Evolutionary conservation across 148 eudicot genomes (phyloP).

Genomic region (Rhododendron molle): DNA sequence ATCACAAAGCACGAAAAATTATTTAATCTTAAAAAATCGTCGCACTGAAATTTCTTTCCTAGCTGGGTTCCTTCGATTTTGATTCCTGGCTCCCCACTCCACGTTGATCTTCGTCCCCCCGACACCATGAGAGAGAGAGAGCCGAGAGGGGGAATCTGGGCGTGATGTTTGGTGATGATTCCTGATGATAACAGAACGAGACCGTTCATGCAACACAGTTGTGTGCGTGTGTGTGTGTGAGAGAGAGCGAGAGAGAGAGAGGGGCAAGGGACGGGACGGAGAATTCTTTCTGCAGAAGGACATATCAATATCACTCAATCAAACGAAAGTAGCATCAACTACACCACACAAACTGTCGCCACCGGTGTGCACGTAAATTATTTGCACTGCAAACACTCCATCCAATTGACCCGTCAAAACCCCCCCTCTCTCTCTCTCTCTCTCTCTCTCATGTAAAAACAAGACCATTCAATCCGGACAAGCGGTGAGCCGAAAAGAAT

Average conservation of each 20-base stretch:
- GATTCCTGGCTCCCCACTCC: too few species aligned
- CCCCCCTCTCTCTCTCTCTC: neutral
- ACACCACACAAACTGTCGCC: neutral
- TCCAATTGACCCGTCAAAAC: neutral
- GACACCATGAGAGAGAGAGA: neutral
- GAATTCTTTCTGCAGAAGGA: neutral
- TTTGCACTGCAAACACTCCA: neutral
- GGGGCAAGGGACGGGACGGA: neutral
- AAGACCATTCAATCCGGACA: neutral
- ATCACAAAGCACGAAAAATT: too few species aligned
- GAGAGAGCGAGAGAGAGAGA: neutral
- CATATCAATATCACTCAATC: constrained; percentile 7
- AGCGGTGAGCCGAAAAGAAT: too few species aligned
- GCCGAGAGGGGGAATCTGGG: neutral
- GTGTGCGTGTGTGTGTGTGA: too few species aligned
- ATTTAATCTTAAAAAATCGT: too few species aligned
- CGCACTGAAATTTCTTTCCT: too few species aligned
- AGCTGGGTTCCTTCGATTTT: too few species aligned
- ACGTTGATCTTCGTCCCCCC: too few species aligned
- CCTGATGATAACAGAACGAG: neutral
- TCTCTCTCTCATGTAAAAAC: neutral
- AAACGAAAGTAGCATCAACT: neutral
- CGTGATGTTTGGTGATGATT: neutral
- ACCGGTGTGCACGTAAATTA: neutral
- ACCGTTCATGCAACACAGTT: constrained; percentile 4